These are phyloP conservation scores for Candida boleticola DNA, from an alignment of 805 yeast genomes.

Conservation along the genomic window DNA sequence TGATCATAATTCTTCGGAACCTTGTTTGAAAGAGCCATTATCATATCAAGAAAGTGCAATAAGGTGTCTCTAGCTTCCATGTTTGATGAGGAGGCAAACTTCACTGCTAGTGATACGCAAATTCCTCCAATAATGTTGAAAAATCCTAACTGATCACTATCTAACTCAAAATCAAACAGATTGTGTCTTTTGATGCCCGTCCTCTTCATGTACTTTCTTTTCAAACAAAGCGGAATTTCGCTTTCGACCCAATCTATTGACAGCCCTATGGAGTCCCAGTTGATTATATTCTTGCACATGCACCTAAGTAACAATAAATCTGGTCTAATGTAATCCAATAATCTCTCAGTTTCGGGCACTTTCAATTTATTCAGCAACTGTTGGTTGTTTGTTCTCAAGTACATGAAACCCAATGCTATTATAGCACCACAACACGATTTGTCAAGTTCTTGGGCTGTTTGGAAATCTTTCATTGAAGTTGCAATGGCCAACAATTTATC, in stretches of 20 bases:
- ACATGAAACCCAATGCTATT: conserved; percentile 71
- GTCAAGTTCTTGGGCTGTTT: conserved; percentile 55
- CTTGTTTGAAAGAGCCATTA: conserved; percentile 42
- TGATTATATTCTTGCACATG: conserved; percentile 59
- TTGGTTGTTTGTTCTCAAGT: conserved; percentile 60
- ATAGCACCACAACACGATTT: conserved; percentile 73
- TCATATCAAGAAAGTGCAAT: conserved; percentile 51
- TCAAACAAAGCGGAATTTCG: conserved; percentile 51
- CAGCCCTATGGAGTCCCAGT: conserved; percentile 66
- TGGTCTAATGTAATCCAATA: conserved; percentile 73
- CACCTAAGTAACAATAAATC: conserved; percentile 68
- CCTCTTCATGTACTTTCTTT: conserved; percentile 23
- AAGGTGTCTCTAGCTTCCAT: conserved; percentile 52
- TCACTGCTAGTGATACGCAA: conserved; percentile 70
- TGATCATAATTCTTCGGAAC: conserved; percentile 55
- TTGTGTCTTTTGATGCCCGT: conserved; percentile 7
- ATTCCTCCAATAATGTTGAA: conserved; percentile 72
- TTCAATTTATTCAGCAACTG: conserved; percentile 59
- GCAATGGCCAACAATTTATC: conserved; percentile 61
- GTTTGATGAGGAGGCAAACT: conserved; percentile 70
- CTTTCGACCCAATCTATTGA: conserved; percentile 53
- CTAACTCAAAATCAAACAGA: conserved; percentile 22
- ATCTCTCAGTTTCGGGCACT: conserved; percentile 57
- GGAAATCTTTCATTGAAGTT: conserved; percentile 59
- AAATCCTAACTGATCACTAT: conserved; percentile 61